Evolutionary conservation across 2,329 filamentous ascomycete species (phyloP).

Genomic region (Fusarium globosum): DNA sequence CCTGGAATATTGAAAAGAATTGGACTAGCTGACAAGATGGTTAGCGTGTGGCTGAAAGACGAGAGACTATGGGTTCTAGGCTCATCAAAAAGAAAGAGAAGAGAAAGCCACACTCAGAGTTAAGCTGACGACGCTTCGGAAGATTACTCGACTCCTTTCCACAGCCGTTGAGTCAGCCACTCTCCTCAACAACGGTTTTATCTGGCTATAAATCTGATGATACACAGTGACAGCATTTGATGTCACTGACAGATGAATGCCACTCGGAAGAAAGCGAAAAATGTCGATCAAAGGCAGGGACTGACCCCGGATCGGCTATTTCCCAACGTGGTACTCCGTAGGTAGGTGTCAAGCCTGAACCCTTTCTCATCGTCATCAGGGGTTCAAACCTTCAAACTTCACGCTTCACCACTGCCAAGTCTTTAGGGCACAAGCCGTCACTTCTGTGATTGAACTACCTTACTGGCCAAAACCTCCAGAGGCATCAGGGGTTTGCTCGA

Average conservation of each 20-base stretch:
- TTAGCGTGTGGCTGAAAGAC: not conserved
- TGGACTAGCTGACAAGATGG: not conserved
- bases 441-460: not conserved
- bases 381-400: not conserved
- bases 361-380: not conserved
- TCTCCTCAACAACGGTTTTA: not conserved
- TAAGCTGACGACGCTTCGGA: not conserved
- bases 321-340: conserved; percentile 13
- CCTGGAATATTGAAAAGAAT: conserved; percentile 8
- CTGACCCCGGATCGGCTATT: conserved; percentile 36
- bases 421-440: not conserved
- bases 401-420: not conserved
- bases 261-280: conserved; percentile 31
- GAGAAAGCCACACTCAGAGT: not conserved
- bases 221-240: conserved; percentile 8
- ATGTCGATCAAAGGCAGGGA: conserved; percentile 19
- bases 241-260: conserved; percentile 2
- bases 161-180: not conserved
- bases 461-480: not conserved
- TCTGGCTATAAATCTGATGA: not conserved
- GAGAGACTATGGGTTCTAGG: conserved; percentile 2
- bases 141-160: conserved; percentile 3
- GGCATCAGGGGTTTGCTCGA: conserved; percentile 11
- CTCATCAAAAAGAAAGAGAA: not conserved
- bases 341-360: not conserved